A percentile compares a stretch with the other conserved stretches of the same genome.
Conservation (phyloP, 805 yeast species). For the Metahyphopichia silvanorum region DNA sequence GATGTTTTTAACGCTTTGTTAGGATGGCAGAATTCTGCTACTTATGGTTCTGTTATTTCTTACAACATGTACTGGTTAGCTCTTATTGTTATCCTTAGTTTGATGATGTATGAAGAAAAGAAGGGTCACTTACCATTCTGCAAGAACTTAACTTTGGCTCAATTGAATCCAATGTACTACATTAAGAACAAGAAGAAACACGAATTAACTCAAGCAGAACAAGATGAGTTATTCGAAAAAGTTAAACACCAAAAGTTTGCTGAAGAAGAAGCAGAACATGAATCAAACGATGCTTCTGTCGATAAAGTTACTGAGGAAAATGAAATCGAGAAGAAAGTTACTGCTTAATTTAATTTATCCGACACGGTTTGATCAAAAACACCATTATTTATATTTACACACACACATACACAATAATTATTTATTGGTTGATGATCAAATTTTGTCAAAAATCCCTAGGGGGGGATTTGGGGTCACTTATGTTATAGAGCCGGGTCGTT, state of each 20-base stretch:
- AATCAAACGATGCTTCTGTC: constrained; percentile 4
- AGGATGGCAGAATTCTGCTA: constrained; percentile 98
- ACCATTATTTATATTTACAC: not conserved
- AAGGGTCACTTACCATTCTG: constrained; percentile 75
- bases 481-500: constrained; percentile 8
- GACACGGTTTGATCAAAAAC: no score
- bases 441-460: not conserved
- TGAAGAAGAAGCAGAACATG: constrained; percentile 13
- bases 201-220: constrained; percentile 28
- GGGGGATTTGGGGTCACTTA: constrained; percentile 1
- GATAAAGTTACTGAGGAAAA: no score
- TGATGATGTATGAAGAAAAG: constrained; percentile 82
- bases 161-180: constrained; percentile 72
- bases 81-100: constrained; percentile 48
- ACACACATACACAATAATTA: not conserved
- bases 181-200: constrained; percentile 63
- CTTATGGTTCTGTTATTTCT: constrained; percentile 84
- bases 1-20: constrained; percentile 90
- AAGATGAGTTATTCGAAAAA: constrained; percentile 33
- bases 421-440: not conserved
- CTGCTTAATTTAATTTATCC: no score
- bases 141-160: constrained; percentile 35
- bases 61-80: constrained; percentile 88
- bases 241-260: constrained; percentile 18
- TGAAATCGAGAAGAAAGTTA: no score